A percentile compares a stretch with the other conserved stretches of the same genome.
Conservation (phyloP, 1,284 basidiomycete species). For the Heterobasidion parviporum region DNA sequence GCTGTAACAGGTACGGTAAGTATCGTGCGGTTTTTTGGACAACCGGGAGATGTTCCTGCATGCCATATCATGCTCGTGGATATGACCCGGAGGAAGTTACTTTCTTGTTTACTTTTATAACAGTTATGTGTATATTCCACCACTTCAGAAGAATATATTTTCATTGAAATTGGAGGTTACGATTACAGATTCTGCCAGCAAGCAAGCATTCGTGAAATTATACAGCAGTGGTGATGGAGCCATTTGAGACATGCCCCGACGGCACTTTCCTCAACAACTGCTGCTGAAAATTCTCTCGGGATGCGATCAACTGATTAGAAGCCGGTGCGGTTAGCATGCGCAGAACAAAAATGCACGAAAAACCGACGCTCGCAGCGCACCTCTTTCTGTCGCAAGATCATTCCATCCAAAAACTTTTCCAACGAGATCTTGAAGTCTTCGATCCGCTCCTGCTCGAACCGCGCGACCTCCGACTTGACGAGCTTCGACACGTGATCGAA, state of each 20-base stretch:
- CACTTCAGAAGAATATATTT: neutral
- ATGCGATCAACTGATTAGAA: constrained; percentile 32
- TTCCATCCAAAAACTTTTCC: constrained; percentile 73
- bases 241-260: neutral
- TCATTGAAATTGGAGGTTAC: neutral
- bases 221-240: neutral
- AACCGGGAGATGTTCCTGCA: neutral
- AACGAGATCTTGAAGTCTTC: constrained; percentile 80
- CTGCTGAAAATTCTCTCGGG: constrained; percentile 74
- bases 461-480: constrained; percentile 85
- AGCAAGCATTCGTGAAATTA: constrained; percentile 12
- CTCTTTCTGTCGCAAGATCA: constrained; percentile 79
- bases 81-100: neutral
- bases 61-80: too few species aligned
- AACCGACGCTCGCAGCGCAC: constrained; percentile 15
- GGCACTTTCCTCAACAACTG: constrained; percentile 40
- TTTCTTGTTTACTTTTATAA: neutral
- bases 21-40: neutral
- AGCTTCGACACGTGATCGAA: constrained; percentile 85
- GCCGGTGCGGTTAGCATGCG: too few species aligned
- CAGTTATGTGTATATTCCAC: neutral
- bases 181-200: neutral
- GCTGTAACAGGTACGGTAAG: neutral
- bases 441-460: constrained; percentile 91
- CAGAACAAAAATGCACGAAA: too few species aligned